Evolutionary conservation across 352 stramenopile species (phyloP).

Genomic region (Globisporangium recalcitrans): DNA sequence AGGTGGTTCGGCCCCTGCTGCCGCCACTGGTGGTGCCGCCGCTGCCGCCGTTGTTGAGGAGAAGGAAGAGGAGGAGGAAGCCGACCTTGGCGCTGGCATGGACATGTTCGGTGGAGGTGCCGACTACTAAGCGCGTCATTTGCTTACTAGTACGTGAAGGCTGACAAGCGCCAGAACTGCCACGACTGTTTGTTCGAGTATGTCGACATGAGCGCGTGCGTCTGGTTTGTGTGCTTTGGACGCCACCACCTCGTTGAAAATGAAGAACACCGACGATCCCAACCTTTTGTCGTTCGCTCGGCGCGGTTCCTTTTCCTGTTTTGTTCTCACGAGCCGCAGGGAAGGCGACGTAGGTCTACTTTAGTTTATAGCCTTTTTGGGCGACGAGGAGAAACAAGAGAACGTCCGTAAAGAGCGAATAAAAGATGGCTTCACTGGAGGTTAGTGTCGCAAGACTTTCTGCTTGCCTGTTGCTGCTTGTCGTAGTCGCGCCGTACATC

Average conservation of each 20-base stretch:
- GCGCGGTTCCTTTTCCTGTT: not conserved
- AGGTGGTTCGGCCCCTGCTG: slow-evolving; percentile 55
- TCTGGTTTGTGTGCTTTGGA: slow-evolving; percentile 1
- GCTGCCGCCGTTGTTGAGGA: slow-evolving; percentile 54
- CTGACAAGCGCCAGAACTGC: not conserved
- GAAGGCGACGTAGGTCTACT: slow-evolving; percentile 21
- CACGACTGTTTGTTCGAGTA: slow-evolving; percentile 1
- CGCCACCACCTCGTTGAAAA: slow-evolving; percentile 5
- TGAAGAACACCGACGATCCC: slow-evolving; percentile 14
- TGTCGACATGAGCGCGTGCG: not conserved
- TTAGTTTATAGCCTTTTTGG: slow-evolving; percentile 33
- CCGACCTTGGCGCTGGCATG: slow-evolving; percentile 74
- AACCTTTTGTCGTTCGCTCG: slow-evolving; percentile 8
- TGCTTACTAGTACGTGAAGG: slow-evolving; percentile 8
- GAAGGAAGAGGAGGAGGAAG: slow-evolving; percentile 86
- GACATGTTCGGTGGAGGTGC: slow-evolving; percentile 86
- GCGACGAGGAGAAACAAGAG: slow-evolving; percentile 6
- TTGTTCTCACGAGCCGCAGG: not conserved
- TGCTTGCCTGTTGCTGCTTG: not conserved
- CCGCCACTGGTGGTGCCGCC: slow-evolving; percentile 35
- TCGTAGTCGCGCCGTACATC: not conserved
- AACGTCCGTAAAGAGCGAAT: slow-evolving; percentile 59
- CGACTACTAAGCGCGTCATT: slow-evolving; percentile 65
- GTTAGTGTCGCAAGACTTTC: slow-evolving; percentile 11
- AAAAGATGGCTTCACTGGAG: slow-evolving; percentile 70